phyloP scores from a whole-genome alignment of 169 alveolate genomes.

The Cryptosporidium ryanae region DNA sequence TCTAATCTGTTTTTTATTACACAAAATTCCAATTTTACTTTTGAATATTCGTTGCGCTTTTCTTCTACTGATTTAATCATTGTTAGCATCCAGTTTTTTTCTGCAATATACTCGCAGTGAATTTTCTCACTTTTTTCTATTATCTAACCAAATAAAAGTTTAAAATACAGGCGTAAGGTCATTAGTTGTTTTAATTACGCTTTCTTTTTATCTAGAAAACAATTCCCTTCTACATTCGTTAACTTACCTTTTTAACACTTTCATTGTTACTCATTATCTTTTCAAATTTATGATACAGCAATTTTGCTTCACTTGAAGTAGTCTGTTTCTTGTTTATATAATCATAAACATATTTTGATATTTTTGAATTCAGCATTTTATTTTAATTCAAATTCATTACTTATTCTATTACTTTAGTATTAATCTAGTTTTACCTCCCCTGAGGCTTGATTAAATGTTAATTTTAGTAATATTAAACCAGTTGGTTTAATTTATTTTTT shows the following conservation, averaged over 20 bases:
- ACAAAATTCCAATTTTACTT: too few relatives aligned
- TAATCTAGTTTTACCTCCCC: too few relatives aligned
- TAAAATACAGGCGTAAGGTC: too few relatives aligned
- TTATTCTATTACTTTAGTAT: neutral
- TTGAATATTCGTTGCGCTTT: too few relatives aligned
- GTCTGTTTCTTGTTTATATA: conserved; percentile 21
- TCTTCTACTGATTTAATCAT: too few relatives aligned
- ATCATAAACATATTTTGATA: conserved; percentile 37
- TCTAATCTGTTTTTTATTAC: too few relatives aligned
- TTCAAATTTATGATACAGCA: conserved; percentile 42
- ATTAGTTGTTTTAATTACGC: too few relatives aligned
- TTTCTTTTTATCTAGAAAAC: neutral
- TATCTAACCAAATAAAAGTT: conserved; percentile 1
- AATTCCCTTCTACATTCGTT: neutral
- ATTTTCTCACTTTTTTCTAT: neutral
- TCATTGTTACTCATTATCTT: conserved; percentile 34
- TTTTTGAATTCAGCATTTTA: conserved; percentile 44
- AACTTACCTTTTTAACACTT: conserved; percentile 58
- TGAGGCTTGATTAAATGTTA: too few relatives aligned
- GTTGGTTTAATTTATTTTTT: too few relatives aligned
- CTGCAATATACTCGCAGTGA: neutral
- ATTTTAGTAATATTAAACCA: too few relatives aligned
- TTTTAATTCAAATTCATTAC: neutral
- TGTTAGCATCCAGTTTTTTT: too few relatives aligned
- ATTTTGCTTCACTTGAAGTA: conserved; percentile 64